Evolutionary conservation across 768 basidiomycete genomes (phyloP), one percentile per base, ranked within the genome.

Genomic region (Lentinus tigrinus): DNA sequence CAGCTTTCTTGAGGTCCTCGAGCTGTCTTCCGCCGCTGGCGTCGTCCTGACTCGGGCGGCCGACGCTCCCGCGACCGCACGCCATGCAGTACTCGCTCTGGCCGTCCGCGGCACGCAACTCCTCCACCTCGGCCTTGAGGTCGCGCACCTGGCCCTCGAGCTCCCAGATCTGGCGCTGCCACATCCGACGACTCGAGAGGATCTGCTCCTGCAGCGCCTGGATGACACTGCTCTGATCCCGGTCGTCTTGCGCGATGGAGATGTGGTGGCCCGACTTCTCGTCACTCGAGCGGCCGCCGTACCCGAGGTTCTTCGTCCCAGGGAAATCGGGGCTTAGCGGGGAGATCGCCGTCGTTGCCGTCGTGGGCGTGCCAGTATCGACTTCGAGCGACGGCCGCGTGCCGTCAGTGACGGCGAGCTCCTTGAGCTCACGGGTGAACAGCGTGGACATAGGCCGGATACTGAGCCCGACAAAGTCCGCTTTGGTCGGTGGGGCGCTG

Each of bases 121-220:
- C 80, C 34, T 87, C 85, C 34, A 93, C 69, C 69, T 92, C 88
- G 19, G 80, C 77, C 61, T 88, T 85, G 56, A 93, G 74, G 67
- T 87, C 85, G 47, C 81, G 81, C 44, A 93, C 81, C 67, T 89
- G 87, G 13, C 82, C 81, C 66, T 89, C 89, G 50, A 93, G 73
- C 66, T 91, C 90, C 85, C 81, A 84, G 50, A 91, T 80, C 57
- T 88, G 85, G 56, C 77, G 81, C 65, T 89, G 87, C 86, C 87
- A 91, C 21, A 80, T 81, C 62, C 80, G 78, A 53, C 85, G 84
- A 24, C 84, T 72, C 9, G 76, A 74, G 37, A 73, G 65, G 37
- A 91, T 74, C 68, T 89, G 84, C 31, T 88, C 83, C 65, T 85
- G 88, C 36, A 89, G 70, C 19, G 77, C 73, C 58, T 77, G 76